phyloP scores from a whole-genome alignment of 169 alveolate genomes.

The Plasmodium relictum region DNA sequence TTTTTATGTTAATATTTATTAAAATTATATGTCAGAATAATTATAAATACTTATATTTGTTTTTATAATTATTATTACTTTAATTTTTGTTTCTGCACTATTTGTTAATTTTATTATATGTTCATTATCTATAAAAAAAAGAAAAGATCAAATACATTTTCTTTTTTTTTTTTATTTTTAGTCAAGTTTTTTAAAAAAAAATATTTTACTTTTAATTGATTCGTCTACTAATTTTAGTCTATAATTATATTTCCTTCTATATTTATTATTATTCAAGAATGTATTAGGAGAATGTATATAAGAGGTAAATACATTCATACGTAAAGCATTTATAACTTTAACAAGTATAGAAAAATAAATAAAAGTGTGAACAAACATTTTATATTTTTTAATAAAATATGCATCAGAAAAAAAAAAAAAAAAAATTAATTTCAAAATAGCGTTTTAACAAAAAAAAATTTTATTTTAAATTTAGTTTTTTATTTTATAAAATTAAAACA shows the following conservation, averaged over 20 bases:
- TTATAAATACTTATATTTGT: neutral
- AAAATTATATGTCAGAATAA: neutral
- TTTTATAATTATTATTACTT: conserved; percentile 24
- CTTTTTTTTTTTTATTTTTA: neutral
- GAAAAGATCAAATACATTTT: neutral
- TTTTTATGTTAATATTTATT: neutral
- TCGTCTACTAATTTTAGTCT: conserved; percentile 52
- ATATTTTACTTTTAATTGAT: conserved; percentile 59
- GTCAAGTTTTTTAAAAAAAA: neutral
- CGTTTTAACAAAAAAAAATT: conserved; percentile 32
- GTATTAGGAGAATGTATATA: conserved; percentile 8
- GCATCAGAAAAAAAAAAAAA: conserved; percentile 11
- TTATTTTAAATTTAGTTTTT: conserved; percentile 5
- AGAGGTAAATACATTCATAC: conserved; percentile 1
- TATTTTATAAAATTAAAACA: neutral
- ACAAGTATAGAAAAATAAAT: conserved; percentile 21
- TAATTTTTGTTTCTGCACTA: conserved; percentile 57
- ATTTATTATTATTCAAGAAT: conserved; percentile 6
- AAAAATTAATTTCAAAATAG: conserved; percentile 1
- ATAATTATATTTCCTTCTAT: conserved; percentile 10
- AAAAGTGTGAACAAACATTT: conserved; percentile 42
- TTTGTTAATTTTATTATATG: conserved; percentile 72
- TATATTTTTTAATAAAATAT: conserved; percentile 11
- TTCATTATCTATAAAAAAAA: conserved; percentile 50
- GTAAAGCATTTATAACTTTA: conserved; percentile 16